phyloP scores from a whole-genome alignment of 2,329 filamentous ascomycete species.

The Camillea tinctor region DNA sequence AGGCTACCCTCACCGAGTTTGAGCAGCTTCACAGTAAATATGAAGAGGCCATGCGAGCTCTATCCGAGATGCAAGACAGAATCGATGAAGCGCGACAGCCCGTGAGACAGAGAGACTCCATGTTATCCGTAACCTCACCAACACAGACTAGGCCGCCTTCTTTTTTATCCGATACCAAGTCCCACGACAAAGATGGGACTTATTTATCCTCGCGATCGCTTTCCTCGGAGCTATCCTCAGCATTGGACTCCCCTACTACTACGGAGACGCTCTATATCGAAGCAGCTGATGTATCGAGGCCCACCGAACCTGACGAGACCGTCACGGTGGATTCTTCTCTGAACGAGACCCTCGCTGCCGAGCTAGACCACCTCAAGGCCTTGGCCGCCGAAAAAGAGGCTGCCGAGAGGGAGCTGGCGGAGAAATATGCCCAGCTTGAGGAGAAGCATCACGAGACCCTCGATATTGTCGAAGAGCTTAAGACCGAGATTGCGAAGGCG shows the following conservation, averaged over 20 bases:
- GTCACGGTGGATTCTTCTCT: conserved; percentile 33
- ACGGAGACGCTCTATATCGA: conserved; percentile 63
- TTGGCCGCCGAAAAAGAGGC: conserved; percentile 75
- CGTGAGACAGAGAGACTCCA: conserved; percentile 51
- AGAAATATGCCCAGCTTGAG: conserved; percentile 81
- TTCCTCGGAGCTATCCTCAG: conserved; percentile 90
- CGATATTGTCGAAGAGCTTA: conserved; percentile 86
- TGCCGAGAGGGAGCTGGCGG: conserved; percentile 68
- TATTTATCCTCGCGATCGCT: conserved; percentile 83
- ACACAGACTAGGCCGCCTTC: conserved; percentile 64
- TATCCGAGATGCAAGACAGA: conserved; percentile 83
- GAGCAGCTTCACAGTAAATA: conserved; percentile 85
- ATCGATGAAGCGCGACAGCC: conserved; percentile 76
- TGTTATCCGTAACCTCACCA: conserved; percentile 53
- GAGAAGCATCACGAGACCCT: conserved; percentile 78
- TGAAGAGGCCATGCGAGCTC: conserved; percentile 76
- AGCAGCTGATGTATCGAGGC: conserved; percentile 53
- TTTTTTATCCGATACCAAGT: conserved; percentile 79
- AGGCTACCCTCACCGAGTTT: conserved; percentile 76
- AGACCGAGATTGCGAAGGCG: conserved; percentile 79
- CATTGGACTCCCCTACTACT: conserved; percentile 70
- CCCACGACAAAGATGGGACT: conserved; percentile 66
- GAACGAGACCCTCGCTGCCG: conserved; percentile 52
- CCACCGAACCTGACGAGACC: conserved; percentile 39
- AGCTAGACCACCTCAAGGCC: conserved; percentile 69